These are phyloP conservation scores for Arthrobotrys conoides DNA, from an alignment of 2,329 filamentous ascomycete species.

Conservation along the genomic window DNA sequence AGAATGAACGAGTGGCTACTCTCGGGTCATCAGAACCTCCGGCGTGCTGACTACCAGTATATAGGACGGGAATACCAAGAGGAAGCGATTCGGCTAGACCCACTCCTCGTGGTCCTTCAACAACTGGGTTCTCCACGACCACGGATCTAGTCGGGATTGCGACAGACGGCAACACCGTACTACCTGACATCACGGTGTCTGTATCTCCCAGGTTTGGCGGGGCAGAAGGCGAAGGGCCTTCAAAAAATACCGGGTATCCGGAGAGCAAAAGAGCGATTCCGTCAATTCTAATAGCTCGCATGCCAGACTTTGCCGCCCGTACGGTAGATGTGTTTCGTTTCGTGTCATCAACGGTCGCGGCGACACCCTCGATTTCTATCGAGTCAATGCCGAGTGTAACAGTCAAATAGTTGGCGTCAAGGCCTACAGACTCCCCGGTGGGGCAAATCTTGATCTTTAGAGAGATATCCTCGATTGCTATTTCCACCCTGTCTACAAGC, in stretches of 20 bases:
- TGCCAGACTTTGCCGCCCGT: slow-evolving; percentile 40
- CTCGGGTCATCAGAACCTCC: background rate
- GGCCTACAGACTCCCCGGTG: background rate
- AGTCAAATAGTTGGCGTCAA: slow-evolving; percentile 9
- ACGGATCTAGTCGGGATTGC: background rate
- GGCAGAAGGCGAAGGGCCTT: slow-evolving; percentile 1
- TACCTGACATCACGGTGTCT: slow-evolving; percentile 43
- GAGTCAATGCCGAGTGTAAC: slow-evolving; percentile 42
- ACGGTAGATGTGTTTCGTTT: background rate
- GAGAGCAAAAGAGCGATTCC: slow-evolving; percentile 41
- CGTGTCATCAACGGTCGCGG: background rate
- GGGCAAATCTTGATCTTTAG: slow-evolving; percentile 31
- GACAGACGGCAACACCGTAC: slow-evolving; percentile 37
- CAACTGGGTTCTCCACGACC: background rate
- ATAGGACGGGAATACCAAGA: background rate
- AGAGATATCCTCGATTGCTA: slow-evolving; percentile 70
- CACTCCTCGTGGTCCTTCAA: background rate
- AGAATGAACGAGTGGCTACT: slow-evolving; percentile 11
- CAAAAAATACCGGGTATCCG: slow-evolving; percentile 36
- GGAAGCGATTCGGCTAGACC: background rate
- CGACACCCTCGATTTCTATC: slow-evolving; percentile 50
- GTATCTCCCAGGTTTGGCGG: slow-evolving; percentile 16
- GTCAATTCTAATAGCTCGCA: slow-evolving; percentile 47
- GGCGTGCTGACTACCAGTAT: background rate
- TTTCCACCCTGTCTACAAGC: slow-evolving; percentile 78